Evolutionary conservation across 31 red algal genomes (phyloP).

Genomic region (Endocladia muricata): DNA sequence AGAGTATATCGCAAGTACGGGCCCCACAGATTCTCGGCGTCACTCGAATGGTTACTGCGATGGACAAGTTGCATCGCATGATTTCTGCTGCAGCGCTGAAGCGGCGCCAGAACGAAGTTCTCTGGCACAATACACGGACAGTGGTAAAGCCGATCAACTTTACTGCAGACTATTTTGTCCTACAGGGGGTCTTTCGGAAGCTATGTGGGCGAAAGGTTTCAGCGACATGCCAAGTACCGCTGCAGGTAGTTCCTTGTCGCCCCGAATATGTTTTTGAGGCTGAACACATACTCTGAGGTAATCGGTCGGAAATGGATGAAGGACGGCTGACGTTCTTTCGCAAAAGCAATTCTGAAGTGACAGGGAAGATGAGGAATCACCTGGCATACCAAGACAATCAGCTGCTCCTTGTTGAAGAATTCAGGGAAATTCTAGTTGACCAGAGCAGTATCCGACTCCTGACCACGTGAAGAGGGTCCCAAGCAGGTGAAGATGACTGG

Average conservation of each 20-base stretch:
- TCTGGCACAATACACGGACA: conserved; percentile 8
- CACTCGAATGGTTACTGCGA: neutral
- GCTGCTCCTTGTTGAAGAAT: neutral
- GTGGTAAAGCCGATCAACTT: neutral
- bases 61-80: neutral
- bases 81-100: neutral
- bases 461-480: conserved; percentile 15
- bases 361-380: neutral
- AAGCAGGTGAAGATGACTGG: conserved; percentile 13
- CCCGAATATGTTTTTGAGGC: conserved; percentile 10
- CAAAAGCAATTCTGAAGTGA: conserved; percentile 11
- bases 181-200: neutral
- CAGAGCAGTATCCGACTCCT: neutral
- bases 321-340: conserved; percentile 14
- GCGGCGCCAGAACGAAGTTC: neutral
- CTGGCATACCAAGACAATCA: conserved; percentile 10
- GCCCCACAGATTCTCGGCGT: neutral
- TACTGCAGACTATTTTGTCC: neutral
- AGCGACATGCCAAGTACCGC: neutral
- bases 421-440: conserved; percentile 9
- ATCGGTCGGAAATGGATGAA: neutral
- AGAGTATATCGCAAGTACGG: neutral
- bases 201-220: neutral
- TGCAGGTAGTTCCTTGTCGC: neutral
- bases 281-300: neutral